Evolutionary conservation across 2,329 filamentous ascomycete genomes (phyloP).

Genomic region (Aspergillus viridinutans): DNA sequence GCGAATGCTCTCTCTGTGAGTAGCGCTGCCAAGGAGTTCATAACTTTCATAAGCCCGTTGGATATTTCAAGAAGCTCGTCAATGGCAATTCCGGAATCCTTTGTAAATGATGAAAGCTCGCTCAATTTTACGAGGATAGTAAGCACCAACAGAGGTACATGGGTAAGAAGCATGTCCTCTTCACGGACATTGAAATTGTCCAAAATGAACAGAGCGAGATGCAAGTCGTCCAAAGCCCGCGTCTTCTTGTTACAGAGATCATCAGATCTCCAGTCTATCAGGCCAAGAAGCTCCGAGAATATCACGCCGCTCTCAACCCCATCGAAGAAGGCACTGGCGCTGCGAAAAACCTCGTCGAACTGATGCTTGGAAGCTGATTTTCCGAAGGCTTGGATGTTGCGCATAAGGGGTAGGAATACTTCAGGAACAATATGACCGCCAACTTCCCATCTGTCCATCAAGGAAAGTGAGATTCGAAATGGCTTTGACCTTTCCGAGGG

Average conservation of each 20-base stretch:
- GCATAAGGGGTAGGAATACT: slow-evolving; percentile 80
- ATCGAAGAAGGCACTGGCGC: slow-evolving; percentile 94
- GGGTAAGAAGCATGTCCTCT: slow-evolving; percentile 88
- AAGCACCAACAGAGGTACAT: slow-evolving; percentile 74
- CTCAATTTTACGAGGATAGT: slow-evolving; percentile 53
- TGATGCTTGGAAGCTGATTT: slow-evolving; percentile 62
- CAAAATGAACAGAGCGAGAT: slow-evolving; percentile 76
- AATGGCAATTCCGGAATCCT: slow-evolving; percentile 7
- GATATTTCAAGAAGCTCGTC: slow-evolving; percentile 19
- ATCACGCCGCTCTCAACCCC: slow-evolving; percentile 93
- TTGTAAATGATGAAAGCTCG: slow-evolving; percentile 21
- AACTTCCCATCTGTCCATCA: slow-evolving; percentile 99
- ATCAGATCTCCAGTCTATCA: slow-evolving; percentile 53
- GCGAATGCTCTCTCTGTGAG: slow-evolving; percentile 48
- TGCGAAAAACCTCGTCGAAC: slow-evolving; percentile 82
- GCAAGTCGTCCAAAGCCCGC: slow-evolving; percentile 58
- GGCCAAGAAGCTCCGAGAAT: slow-evolving; percentile 72
- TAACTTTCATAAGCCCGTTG: slow-evolving; percentile 24
- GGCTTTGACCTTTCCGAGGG: slow-evolving; percentile 72
- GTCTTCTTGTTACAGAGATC: slow-evolving; percentile 49
- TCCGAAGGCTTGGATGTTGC: slow-evolving; percentile 74
- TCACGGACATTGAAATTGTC: slow-evolving; percentile 88
- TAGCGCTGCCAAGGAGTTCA: slow-evolving; percentile 27
- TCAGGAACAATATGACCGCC: slow-evolving; percentile 83
- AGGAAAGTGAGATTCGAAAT: slow-evolving; percentile 84